These are phyloP conservation scores for Epicoccum sorghinum DNA, from an alignment of 2,329 filamentous ascomycete genomes.

Conservation along the genomic window DNA sequence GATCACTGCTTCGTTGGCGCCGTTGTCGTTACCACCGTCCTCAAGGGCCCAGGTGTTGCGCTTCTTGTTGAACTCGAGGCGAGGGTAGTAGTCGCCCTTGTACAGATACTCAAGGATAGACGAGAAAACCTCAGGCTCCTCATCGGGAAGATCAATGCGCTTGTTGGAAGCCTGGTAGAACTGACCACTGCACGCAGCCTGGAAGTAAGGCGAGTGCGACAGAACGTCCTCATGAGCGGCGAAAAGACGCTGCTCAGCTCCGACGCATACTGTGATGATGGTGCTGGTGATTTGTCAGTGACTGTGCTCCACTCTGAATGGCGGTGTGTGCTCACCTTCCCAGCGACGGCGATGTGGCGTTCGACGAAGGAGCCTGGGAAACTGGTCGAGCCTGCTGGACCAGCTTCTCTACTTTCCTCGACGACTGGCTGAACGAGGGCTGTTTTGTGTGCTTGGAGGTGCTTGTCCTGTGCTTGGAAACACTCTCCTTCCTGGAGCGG, in stretches of 20 bases:
- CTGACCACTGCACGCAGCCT: slow-evolving; percentile 65
- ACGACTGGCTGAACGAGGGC: slow-evolving; percentile 45
- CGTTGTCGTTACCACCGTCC: slow-evolving; percentile 54
- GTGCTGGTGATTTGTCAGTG: slow-evolving; percentile 47
- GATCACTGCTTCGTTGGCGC: slow-evolving; percentile 56
- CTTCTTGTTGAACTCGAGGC: slow-evolving; percentile 80
- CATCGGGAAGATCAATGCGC: slow-evolving; percentile 79
- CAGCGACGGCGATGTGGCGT: slow-evolving; percentile 44
- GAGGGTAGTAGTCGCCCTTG: slow-evolving; percentile 91
- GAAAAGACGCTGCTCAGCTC: slow-evolving; percentile 83
- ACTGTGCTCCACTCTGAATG: slow-evolving; percentile 1
- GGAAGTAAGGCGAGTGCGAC: slow-evolving; percentile 78
- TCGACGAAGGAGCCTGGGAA: slow-evolving; percentile 40
- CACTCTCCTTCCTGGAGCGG: slow-evolving; percentile 42
- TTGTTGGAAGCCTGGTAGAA: slow-evolving; percentile 68
- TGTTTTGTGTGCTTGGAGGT: slow-evolving; percentile 46
- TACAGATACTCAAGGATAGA: slow-evolving; percentile 90
- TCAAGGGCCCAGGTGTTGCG: slow-evolving; percentile 84
- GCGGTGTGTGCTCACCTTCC: slow-evolving; percentile 41
- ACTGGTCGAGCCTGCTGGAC: slow-evolving; percentile 41
- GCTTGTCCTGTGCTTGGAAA: slow-evolving; percentile 48
- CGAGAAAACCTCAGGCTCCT: slow-evolving; percentile 89
- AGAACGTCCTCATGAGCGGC: slow-evolving; percentile 90
- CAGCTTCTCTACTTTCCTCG: slow-evolving; percentile 43
- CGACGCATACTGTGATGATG: slow-evolving; percentile 81